A percentile compares a stretch with the other conserved stretches of the same genome.
phyloP scores from a whole-genome alignment of 495 filamentous ascomycete genomes.

The Xanthoparmelia taractica region DNA sequence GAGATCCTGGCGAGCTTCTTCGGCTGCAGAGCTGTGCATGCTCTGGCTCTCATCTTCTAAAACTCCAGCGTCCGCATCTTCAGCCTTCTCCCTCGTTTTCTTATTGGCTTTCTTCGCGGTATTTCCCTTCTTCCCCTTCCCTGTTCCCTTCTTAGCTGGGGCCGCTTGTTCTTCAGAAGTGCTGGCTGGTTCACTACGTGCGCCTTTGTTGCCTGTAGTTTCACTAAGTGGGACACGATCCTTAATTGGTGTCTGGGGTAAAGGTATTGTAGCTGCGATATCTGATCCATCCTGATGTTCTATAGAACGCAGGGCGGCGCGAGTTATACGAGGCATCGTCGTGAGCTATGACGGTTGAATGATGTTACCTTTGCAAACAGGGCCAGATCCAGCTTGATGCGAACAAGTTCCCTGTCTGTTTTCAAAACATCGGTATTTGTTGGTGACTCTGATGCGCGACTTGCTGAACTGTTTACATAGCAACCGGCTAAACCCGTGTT shows the following conservation, averaged over 20 bases:
- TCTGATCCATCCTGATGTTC: conserved; percentile 22
- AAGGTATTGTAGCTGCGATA: conserved; percentile 14
- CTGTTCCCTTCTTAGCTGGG: conserved; percentile 25
- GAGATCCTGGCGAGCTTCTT: conserved; percentile 22
- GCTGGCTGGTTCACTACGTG: conserved; percentile 20
- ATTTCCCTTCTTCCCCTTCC: conserved; percentile 32
- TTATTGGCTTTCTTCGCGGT: conserved; percentile 26
- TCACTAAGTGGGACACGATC: conserved; percentile 26
- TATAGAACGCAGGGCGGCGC: conserved; percentile 26
- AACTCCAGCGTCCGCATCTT: conserved; percentile 14
- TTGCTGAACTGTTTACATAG: conserved; percentile 26
- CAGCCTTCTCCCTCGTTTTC: conserved; percentile 16
- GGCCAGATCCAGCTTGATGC: background rate
- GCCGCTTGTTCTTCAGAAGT: conserved; percentile 23
- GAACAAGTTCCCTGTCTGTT: background rate
- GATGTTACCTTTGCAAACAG: background rate
- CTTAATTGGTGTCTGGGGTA: conserved; percentile 21
- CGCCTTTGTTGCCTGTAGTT: conserved; percentile 7
- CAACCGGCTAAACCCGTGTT: conserved; percentile 19
- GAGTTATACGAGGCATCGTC: conserved; percentile 33
- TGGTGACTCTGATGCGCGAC: conserved; percentile 2
- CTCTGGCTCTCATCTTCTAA: conserved; percentile 26
- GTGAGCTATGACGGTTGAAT: conserved; percentile 1
- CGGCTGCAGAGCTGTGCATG: conserved; percentile 22
- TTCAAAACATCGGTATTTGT: background rate